Evolutionary conservation across 1,284 basidiomycete species (phyloP), one percentile per base, ranked within the genome.

Genomic region (Pascua guehoae): DNA sequence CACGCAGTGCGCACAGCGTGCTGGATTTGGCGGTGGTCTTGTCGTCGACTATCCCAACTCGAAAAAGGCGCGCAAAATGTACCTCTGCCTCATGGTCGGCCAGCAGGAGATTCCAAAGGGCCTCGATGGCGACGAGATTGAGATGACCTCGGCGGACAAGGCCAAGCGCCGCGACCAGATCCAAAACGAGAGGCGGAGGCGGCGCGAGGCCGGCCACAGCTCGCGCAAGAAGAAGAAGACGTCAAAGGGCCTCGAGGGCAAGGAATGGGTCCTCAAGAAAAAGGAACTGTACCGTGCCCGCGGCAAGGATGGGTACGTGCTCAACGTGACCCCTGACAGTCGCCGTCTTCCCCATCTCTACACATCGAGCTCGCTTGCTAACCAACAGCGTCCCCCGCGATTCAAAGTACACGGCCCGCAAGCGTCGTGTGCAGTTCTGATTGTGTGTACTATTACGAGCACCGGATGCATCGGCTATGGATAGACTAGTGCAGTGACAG

Each of bases 31-130:
- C 7, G 96, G 96, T 58, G 96, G 96, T 62, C 78, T 99, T 38
- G 89, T 98, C 18, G 90, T 99, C 45, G 96, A 99, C 79, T 97
- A 91, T 76, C 94, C 93, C 4, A 96, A 97, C 77, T 94, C 90
- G 0, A 91, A 89, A 68, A 97, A 94, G 76, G 91, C 91, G 40
- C 85, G 84, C 68, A 97, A 97, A 76, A 88, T 95, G 62, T 97
- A 93, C 74, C 71, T 97, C 56, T 91, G 90, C 70, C 77, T 96
- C 57, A 89, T 89, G 74, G 88, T 94, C 5, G 92, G 92, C 11
- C 63, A 65, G 63, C 66, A 72, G 66, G 84, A 87, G 71, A 72
- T 91, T 12, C 91, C 88, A 32, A 79, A 83, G 70, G 90, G 87
- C 2, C 73, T 92, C 39, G 85, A 88, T 63, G 87, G 84, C 8